Base-by-base conservation (phyloP, 139 green algal genomes). In the Chlamydomonas urium region DNA sequence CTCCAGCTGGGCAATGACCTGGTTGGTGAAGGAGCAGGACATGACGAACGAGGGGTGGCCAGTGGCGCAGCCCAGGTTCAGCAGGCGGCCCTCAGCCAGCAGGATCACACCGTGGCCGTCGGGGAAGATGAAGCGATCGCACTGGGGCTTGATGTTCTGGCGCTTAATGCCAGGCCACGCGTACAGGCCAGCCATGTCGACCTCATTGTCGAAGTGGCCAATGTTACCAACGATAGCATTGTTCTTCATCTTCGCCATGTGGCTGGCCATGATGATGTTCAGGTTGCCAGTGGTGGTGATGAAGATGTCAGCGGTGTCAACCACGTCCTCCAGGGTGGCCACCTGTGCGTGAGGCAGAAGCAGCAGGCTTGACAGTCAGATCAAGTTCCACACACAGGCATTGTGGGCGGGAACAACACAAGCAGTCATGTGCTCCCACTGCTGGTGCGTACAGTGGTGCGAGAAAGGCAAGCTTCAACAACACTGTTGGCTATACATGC, bases 211-310 rank as follows among this genome's bases (percentile, higher is more conserved):
- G 65, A 99, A 99, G 88, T 99, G 96, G 62, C 96, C 96, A 61
- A 99, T 99, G 92, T 99, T 99, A 80, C 96, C 93, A 5, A 99
- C 92, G 70, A 99, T 99, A 67, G 96, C 96, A 82, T 99, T 99
- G 94, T 99, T 97, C 96, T 99, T 99, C 96, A 99, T 99, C 88
- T 96, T 95, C 71, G 87, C 73, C 95, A 99, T 99, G 89, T 98
- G 75, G 4, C 75, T 32, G 56, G 90, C 91, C 93, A 98, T 97
- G 88, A 98, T 93, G 85, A 97, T 97, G 86, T 98, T 90, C 79
- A 45, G 31, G 93, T 98, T 98, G 70, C 94, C 94, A 70, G 96
- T 99, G 71, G 96, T 98, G 78, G 96, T 99, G 67, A 99, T 87
- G 85, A 99, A 99, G 86, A 99, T 97, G 87, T 99, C 96, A 50